A percentile compares a stretch with the other conserved stretches of the same genome.
phyloP scores from a whole-genome alignment of 73 alveolate genomes.

The Paramecium pentaurelia region DNA sequence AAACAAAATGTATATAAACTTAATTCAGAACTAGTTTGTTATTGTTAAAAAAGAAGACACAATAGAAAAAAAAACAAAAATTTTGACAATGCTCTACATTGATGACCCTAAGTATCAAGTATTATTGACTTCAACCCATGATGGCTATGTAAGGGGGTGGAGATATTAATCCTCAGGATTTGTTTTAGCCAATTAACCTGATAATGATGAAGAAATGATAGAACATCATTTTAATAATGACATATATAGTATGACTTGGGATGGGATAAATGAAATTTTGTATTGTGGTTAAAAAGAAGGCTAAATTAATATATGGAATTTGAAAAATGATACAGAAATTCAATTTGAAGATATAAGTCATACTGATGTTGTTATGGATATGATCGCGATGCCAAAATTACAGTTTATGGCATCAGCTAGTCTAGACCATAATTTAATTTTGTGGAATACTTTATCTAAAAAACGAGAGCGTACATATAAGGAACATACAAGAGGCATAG shows the following conservation, averaged over 20 bases:
- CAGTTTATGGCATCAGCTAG: slow-evolving; percentile 81
- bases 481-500: slow-evolving; percentile 82
- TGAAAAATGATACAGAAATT: slow-evolving; percentile 62
- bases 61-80: slow-evolving; percentile 47
- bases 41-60: slow-evolving; percentile 52
- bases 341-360: slow-evolving; percentile 70
- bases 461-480: slow-evolving; percentile 71
- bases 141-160: slow-evolving; percentile 79
- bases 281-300: slow-evolving; percentile 84
- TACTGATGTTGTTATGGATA: slow-evolving; percentile 76
- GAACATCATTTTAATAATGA: slow-evolving; percentile 73
- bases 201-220: slow-evolving; percentile 60
- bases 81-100: slow-evolving; percentile 48
- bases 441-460: slow-evolving; percentile 78
- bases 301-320: slow-evolving; percentile 74
- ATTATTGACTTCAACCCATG: slow-evolving; percentile 76
- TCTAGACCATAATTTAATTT: slow-evolving; percentile 70
- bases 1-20: not conserved
- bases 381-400: slow-evolving; percentile 78
- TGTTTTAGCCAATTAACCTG: slow-evolving; percentile 59
- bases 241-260: slow-evolving; percentile 83
- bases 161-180: slow-evolving; percentile 59
- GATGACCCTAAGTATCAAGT: slow-evolving; percentile 67
- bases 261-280: slow-evolving; percentile 68
- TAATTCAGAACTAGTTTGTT: not conserved